Conservation (phyloP, 2,329 filamentous ascomycete species). For the Sclerotinia sclerotiorum region DNA sequence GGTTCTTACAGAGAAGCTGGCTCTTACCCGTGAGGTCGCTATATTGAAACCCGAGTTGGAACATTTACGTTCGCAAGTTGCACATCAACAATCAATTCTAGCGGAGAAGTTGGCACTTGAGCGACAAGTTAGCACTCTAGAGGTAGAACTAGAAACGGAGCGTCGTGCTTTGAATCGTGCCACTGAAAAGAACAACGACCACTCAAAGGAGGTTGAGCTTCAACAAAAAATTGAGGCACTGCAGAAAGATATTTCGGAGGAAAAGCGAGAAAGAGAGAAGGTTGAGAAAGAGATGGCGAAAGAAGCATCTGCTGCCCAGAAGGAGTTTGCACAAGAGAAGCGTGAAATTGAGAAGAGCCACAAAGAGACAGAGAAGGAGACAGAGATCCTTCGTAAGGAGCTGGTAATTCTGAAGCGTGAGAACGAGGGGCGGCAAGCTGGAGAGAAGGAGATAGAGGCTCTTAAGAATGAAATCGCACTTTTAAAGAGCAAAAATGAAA, state of each 20-base stretch:
- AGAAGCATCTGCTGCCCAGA: slow-evolving; percentile 43
- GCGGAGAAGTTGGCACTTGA: slow-evolving; percentile 79
- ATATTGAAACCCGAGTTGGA: slow-evolving; percentile 61
- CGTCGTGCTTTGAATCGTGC: slow-evolving; percentile 66
- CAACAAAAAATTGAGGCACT: slow-evolving; percentile 45
- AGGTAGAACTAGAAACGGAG: slow-evolving; percentile 81
- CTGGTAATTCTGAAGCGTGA: slow-evolving; percentile 43
- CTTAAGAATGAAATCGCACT: slow-evolving; percentile 39
- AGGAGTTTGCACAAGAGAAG: slow-evolving; percentile 41
- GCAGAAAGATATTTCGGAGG: slow-evolving; percentile 41
- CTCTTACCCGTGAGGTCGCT: slow-evolving; percentile 59
- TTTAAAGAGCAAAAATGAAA: slow-evolving; percentile 45
- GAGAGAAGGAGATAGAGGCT: slow-evolving; percentile 39
- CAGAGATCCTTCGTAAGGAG: slow-evolving; percentile 36
- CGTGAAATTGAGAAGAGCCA: slow-evolving; percentile 34
- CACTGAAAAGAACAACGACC: slow-evolving; percentile 45
- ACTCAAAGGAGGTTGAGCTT: slow-evolving; percentile 44
- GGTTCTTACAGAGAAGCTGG: slow-evolving; percentile 63
- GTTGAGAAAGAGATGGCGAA: slow-evolving; percentile 39
- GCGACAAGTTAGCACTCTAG: slow-evolving; percentile 71
- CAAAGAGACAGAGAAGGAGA: slow-evolving; percentile 35
- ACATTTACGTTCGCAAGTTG: slow-evolving; percentile 57
- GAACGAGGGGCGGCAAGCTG: slow-evolving; percentile 44
- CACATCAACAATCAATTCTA: slow-evolving; percentile 65
- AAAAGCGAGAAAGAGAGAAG: slow-evolving; percentile 38